Conservation (phyloP, 2,329 filamentous ascomycete genomes). For the Blastomyces silverae region DNA sequence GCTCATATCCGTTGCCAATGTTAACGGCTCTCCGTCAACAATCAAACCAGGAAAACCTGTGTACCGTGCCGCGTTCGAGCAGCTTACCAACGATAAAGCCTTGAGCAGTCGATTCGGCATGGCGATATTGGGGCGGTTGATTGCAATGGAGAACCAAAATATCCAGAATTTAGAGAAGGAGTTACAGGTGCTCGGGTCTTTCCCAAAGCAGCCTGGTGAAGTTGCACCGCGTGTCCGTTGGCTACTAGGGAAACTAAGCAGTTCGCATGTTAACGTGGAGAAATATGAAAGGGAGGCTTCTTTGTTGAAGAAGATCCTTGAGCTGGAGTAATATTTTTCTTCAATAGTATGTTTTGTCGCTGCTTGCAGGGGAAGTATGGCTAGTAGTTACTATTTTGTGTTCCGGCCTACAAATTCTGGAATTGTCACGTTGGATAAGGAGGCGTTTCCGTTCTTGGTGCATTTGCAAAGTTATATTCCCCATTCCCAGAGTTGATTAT, state of each 20-base stretch:
- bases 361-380: not conserved
- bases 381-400: not conserved
- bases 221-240: constrained; percentile 61
- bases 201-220: constrained; percentile 66
- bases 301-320: constrained; percentile 63
- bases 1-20: constrained; percentile 67
- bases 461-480: not conserved
- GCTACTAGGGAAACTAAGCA: constrained; percentile 64
- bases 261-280: constrained; percentile 68
- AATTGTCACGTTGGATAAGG: not conserved
- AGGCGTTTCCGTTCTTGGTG: not conserved
- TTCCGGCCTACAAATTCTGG: too few relatives aligned
- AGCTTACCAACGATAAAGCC: constrained; percentile 63
- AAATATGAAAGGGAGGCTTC: constrained; percentile 66
- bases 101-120: constrained; percentile 68
- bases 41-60: constrained; percentile 81
- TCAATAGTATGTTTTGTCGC: not conserved
- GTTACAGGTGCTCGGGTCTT: constrained; percentile 59
- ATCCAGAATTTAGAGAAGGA: constrained; percentile 78
- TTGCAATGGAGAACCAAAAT: constrained; percentile 62
- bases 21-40: constrained; percentile 67
- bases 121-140: constrained; percentile 60
- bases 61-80: constrained; percentile 73
- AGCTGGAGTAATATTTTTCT: constrained; percentile 42
- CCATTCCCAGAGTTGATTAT: not conserved